Conservation (phyloP, 1,284 basidiomycete species). For the Pulchroboletus neoregius region DNA sequence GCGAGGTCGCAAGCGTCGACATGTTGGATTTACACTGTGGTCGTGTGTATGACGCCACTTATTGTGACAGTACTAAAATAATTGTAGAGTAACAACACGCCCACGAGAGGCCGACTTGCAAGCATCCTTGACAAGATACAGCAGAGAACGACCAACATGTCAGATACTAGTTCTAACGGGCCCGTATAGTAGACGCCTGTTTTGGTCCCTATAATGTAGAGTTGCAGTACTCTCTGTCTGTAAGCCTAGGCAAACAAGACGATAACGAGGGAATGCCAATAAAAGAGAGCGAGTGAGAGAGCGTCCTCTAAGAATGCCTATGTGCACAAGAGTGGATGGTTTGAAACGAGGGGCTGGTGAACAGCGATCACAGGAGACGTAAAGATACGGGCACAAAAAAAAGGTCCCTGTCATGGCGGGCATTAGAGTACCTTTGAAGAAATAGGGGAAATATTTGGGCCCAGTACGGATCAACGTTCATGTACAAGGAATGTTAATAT, state of each 20-base stretch:
- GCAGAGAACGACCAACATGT: conserved; percentile 16
- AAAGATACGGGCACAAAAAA: neutral
- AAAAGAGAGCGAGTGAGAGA: neutral
- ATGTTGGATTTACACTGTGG: too few relatives aligned
- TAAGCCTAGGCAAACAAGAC: conserved; percentile 1
- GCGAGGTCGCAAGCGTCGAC: conserved; percentile 52
- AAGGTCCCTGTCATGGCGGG: conserved; percentile 16
- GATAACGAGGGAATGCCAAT: neutral
- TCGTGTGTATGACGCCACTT: too few relatives aligned
- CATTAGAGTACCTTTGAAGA: conserved; percentile 15
- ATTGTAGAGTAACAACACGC: neutral
- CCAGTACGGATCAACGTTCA: neutral
- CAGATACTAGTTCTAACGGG: neutral
- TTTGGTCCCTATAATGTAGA: conserved; percentile 11
- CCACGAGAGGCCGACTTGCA: neutral
- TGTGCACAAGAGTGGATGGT: conserved; percentile 11
- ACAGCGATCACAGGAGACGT: conserved; percentile 6
- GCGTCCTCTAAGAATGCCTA: conserved; percentile 15
- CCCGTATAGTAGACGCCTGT: neutral
- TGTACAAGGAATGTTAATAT: conserved; percentile 13
- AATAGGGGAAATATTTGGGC: neutral
- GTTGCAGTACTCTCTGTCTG: conserved; percentile 2
- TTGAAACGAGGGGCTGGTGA: conserved; percentile 13
- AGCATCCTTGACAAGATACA: conserved; percentile 15
- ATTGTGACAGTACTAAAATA: too few relatives aligned